Conservation (phyloP, 2,329 filamentous ascomycete species). For the Colletotrichum neosansevieriae region DNA sequence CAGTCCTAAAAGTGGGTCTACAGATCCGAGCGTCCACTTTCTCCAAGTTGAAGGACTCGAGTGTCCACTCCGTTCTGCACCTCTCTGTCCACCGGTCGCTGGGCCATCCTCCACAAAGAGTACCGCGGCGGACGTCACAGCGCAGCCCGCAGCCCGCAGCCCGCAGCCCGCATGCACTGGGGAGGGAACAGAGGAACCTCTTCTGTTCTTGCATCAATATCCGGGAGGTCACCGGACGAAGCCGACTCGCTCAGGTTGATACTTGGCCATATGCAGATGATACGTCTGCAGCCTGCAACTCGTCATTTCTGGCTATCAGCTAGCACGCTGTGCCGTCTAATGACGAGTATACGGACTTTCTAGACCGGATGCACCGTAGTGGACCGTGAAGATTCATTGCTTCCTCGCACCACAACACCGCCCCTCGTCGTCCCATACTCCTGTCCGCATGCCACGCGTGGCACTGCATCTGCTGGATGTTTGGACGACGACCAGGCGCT, state of each 20-base stretch:
- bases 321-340: not conserved
- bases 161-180: constrained; percentile 13
- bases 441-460: not conserved
- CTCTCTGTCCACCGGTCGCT: not conserved
- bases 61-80: not conserved
- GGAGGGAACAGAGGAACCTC: not conserved
- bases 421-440: not conserved
- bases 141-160: no score
- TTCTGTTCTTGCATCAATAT: not conserved
- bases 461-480: constrained; percentile 10
- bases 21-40: not conserved
- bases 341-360: no score
- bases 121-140: constrained; percentile 24
- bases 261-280: not conserved
- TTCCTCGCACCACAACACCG: not conserved
- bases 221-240: constrained; percentile 10
- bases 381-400: not conserved
- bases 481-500: constrained; percentile 5
- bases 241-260: not conserved
- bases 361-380: not conserved
- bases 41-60: not conserved
- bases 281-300: constrained; percentile 13
- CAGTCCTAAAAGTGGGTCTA: not conserved
- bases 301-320: not conserved
- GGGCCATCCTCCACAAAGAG: not conserved